These are phyloP conservation scores for Vigna radiata DNA, from an alignment of 306 rosid species.

Conservation along the genomic window DNA sequence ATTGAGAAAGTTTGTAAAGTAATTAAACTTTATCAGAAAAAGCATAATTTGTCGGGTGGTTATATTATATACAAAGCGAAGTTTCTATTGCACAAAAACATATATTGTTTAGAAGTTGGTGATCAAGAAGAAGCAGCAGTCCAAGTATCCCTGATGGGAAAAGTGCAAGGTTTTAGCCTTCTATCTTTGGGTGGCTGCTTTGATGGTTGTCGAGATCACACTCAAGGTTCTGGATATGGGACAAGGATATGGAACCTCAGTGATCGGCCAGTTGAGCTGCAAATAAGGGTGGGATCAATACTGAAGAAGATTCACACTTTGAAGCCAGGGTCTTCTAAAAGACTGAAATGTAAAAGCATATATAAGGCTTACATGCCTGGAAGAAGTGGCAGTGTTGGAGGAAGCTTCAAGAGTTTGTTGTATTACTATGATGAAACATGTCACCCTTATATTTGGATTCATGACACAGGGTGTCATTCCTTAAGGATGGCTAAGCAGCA, in stretches of 20 bases:
- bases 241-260: conserved; percentile 94
- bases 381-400: conserved; percentile 42
- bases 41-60: neutral
- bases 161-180: conserved; percentile 56
- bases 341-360: conserved; percentile 84
- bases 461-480: conserved; percentile 74
- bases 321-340: conserved; percentile 88
- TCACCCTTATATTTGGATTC: conserved; percentile 94
- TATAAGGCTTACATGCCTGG: conserved; percentile 85
- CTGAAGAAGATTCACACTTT: conserved; percentile 79
- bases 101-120: conserved; percentile 30
- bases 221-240: conserved; percentile 68
- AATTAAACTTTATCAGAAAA: conserved; percentile 19
- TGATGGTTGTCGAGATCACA: conserved; percentile 76
- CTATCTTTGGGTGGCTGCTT: conserved; percentile 75
- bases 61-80: conserved; percentile 1
- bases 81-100: conserved; percentile 28
- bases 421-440: conserved; percentile 86
- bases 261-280: conserved; percentile 88
- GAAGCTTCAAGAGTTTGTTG: conserved; percentile 71
- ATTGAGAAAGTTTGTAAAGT: conserved; percentile 13
- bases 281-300: conserved; percentile 91
- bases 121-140: conserved; percentile 42
- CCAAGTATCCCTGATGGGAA: conserved; percentile 47
- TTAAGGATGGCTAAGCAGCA: conserved; percentile 93